Evolutionary conservation across 2,329 filamentous ascomycete genomes (phyloP), one percentile per base, ranked within the genome.

Genomic region (Colletotrichum sidae): DNA sequence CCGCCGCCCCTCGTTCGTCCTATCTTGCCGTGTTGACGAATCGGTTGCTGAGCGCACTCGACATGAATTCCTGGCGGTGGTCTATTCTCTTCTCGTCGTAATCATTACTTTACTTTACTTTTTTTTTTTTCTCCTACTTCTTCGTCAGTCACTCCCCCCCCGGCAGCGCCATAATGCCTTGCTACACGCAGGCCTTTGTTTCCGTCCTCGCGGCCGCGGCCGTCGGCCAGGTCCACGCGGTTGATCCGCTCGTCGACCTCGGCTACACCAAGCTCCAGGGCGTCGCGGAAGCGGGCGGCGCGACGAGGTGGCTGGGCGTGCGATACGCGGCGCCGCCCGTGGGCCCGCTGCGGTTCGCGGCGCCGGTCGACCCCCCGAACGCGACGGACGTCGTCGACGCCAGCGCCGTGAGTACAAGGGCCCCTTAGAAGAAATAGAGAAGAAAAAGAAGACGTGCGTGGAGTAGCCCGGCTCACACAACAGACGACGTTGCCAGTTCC

Each of bases 281-380:
- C 8, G 76, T 79, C 6, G 72, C 80, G 1, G 79, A 84, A 3
- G 52, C 52, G 7, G 47, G 62, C 13, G 90, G 88, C 1, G 79
- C 93, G 53, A 87, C 85, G 3, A 84, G 90, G 75, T 95, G 91
- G 90, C 82, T 93, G 6, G 92, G 91, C 1, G 86, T 96, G 69
- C 86, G 91, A 47, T 96, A 88, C 78, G 92, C 92, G 1, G 88
- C 90, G 8, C 81, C 91, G n/a, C 92, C 92, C 0, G 58, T 90
- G 3, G 90, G 88, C 1, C 70, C 84, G 6, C 73, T 92, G 65
- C 84, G 92, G 37, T 95, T 94, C 72, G 80, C 83, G 54, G 87
- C 88, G 12, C 91, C 92, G 0, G 79, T 84, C 69, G 88, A 92
- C 73, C 64, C 60, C 37, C 64, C 64, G 5, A 50, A 8, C 8